phyloP scores from a whole-genome alignment of 805 yeast species.

The Kazachstania psychrophila region DNA sequence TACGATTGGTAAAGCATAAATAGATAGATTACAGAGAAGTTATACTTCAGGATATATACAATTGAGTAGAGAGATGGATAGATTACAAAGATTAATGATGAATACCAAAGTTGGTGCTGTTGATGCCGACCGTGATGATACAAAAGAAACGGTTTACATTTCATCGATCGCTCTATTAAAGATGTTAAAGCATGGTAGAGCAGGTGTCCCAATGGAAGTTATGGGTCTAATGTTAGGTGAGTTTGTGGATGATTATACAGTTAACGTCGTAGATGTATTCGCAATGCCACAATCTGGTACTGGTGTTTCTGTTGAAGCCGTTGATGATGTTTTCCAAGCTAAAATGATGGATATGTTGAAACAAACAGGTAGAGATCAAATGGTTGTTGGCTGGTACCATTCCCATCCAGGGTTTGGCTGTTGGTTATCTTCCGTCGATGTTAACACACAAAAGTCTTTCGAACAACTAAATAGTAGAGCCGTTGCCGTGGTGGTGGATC shows the following conservation, averaged over 20 bases:
- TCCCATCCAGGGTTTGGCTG: slow-evolving; percentile 99
- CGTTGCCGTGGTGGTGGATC: slow-evolving; percentile 97
- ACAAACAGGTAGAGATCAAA: slow-evolving; percentile 98
- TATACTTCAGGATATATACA: too few species aligned
- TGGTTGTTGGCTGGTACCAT: slow-evolving; percentile 99
- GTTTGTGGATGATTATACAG: slow-evolving; percentile 93
- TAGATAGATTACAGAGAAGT: too few species aligned
- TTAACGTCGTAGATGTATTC: slow-evolving; percentile 94
- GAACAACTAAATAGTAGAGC: slow-evolving; percentile 93
- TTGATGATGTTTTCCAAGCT: slow-evolving; percentile 97
- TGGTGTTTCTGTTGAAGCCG: slow-evolving; percentile 98
- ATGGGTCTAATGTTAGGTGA: slow-evolving; percentile 99
- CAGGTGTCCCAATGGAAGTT: slow-evolving; percentile 78
- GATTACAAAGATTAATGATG: slow-evolving; percentile 36
- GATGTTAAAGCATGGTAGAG: slow-evolving; percentile 96
- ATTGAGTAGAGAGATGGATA: slow-evolving; percentile 30
- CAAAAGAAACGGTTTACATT: slow-evolving; percentile 91
- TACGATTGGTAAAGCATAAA: too few species aligned
- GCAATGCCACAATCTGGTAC: slow-evolving; percentile 99
- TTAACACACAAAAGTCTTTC: slow-evolving; percentile 93
- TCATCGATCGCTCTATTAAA: slow-evolving; percentile 90
- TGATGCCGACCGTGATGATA: slow-evolving; percentile 83
- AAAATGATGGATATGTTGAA: slow-evolving; percentile 99
- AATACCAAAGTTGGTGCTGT: slow-evolving; percentile 35
- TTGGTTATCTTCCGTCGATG: slow-evolving; percentile 97